Evolutionary conservation across 2,329 filamentous ascomycete genomes (phyloP).

Genomic region (Cytospora chrysosperma): DNA sequence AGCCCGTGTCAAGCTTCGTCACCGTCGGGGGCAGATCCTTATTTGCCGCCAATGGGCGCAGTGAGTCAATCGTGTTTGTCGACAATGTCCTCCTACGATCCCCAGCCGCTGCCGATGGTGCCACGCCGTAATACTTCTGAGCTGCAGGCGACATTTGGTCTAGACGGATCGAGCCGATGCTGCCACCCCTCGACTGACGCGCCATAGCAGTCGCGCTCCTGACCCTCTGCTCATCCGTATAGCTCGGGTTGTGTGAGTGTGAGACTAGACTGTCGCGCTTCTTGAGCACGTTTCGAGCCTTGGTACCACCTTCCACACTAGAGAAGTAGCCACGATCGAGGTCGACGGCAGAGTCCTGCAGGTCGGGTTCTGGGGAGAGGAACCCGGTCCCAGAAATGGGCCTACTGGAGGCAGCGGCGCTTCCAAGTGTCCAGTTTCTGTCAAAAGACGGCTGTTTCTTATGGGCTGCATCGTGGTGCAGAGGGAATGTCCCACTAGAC

Average conservation of each 20-base stretch:
- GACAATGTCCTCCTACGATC: constrained; percentile 62
- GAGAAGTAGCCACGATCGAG: constrained; percentile 92
- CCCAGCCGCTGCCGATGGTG: constrained; percentile 37
- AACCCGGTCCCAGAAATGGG: constrained; percentile 38
- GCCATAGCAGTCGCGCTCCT: constrained; percentile 65
- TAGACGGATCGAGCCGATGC: constrained; percentile 71
- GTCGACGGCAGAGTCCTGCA: constrained; percentile 56
- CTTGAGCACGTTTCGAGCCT: constrained; percentile 75
- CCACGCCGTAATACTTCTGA: constrained; percentile 68
- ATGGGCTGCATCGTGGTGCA: constrained; percentile 44
- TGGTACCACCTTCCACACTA: constrained; percentile 76
- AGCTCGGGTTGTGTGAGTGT: constrained; percentile 74
- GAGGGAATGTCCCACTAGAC: constrained; percentile 44
- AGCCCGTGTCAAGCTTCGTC: constrained; percentile 56
- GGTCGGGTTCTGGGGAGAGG: constrained; percentile 46
- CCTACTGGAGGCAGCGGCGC: constrained; percentile 39
- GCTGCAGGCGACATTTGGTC: constrained; percentile 58
- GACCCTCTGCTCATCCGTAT: constrained; percentile 70
- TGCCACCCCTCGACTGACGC: constrained; percentile 75
- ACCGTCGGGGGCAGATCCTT: constrained; percentile 59
- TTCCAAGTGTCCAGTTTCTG: constrained; percentile 66
- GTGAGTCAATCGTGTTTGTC: constrained; percentile 55
- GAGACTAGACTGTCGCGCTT: constrained; percentile 63
- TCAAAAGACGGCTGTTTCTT: constrained; percentile 70
- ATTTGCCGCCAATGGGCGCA: constrained; percentile 49